Percentiles rank a stretch among this genome's conserved stretches.
These are phyloP conservation scores for Lodderomyces beijingensis DNA, from an alignment of 1,139 yeast genomes.

Conservation along the genomic window DNA sequence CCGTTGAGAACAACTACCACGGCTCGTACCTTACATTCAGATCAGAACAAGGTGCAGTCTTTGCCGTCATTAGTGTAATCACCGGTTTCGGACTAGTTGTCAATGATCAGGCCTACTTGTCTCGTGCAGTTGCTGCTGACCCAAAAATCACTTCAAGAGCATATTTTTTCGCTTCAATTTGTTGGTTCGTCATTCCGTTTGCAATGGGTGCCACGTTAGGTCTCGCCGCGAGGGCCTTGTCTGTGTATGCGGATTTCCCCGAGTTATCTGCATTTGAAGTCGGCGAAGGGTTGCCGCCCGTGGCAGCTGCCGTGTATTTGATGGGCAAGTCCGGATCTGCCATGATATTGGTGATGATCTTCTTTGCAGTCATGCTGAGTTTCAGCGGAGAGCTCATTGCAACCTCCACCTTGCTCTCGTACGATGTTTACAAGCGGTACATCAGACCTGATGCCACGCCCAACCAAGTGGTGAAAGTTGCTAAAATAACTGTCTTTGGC, in stretches of 20 bases:
- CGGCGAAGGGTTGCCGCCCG: constrained; percentile 40
- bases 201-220: constrained; percentile 43
- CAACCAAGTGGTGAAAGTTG: constrained; percentile 31
- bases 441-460: constrained; percentile 41
- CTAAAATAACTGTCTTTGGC: constrained; percentile 34
- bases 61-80: constrained; percentile 27
- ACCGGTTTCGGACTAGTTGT: constrained; percentile 60
- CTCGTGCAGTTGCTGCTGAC: constrained; percentile 28
- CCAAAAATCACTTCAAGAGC: constrained; percentile 33
- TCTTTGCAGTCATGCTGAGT: constrained; percentile 48
- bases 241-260: constrained; percentile 25
- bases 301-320: constrained; percentile 37
- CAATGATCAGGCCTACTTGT: constrained; percentile 59
- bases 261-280: constrained; percentile 18
- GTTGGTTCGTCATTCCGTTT: constrained; percentile 39
- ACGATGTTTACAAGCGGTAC: constrained; percentile 45
- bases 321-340: constrained; percentile 44
- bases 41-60: constrained; percentile 38
- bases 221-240: constrained; percentile 29
- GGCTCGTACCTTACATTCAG: constrained; percentile 47
- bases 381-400: constrained; percentile 48
- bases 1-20: constrained; percentile 39
- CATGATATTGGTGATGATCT: constrained; percentile 41
- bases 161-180: constrained; percentile 41
- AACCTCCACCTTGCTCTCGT: constrained; percentile 41